Conservation (phyloP, 768 basidiomycete genomes). For the Auricularia sp. region DNA sequence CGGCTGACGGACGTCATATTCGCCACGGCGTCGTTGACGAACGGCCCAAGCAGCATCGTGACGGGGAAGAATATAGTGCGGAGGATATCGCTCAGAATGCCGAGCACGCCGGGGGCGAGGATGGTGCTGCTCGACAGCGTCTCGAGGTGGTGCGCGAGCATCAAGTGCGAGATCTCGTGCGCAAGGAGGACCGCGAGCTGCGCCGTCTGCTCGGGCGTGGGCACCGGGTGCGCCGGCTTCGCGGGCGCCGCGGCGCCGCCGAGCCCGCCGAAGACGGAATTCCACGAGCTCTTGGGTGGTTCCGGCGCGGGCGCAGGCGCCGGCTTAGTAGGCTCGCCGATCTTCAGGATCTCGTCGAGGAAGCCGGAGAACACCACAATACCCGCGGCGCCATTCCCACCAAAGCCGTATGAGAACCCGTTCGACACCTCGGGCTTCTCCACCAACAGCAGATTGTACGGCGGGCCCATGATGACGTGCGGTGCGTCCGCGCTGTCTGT, state of each 20-base stretch:
- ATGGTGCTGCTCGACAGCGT: constrained; percentile 79
- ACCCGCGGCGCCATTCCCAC: constrained; percentile 82
- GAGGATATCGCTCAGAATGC: constrained; percentile 64
- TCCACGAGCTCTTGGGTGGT: constrained; percentile 29
- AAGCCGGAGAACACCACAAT: constrained; percentile 93
- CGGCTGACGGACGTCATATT: constrained; percentile 69
- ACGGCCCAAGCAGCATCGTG: constrained; percentile 88
- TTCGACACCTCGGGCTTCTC: constrained; percentile 77
- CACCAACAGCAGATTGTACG: constrained; percentile 83
- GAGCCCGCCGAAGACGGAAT: constrained; percentile 31
- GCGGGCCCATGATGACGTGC: constrained; percentile 64
- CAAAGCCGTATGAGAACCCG: constrained; percentile 94
- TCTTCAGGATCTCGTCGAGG: constrained; percentile 71
- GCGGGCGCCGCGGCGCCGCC: constrained; percentile 23
- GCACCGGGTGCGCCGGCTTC: constrained; percentile 31
- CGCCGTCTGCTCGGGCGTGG: constrained; percentile 73
- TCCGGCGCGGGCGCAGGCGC: constrained; percentile 11
- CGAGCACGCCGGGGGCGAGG: constrained; percentile 69
- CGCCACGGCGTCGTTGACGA: constrained; percentile 88
- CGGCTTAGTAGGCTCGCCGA: constrained; percentile 12
- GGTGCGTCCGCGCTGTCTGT: constrained; percentile 18
- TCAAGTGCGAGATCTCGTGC: constrained; percentile 87
- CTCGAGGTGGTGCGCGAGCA: constrained; percentile 86
- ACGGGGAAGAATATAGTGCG: constrained; percentile 77
- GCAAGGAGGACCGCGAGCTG: constrained; percentile 85